phyloP scores from a whole-genome alignment of 768 basidiomycete genomes.

The Tulasnella sp. region DNA sequence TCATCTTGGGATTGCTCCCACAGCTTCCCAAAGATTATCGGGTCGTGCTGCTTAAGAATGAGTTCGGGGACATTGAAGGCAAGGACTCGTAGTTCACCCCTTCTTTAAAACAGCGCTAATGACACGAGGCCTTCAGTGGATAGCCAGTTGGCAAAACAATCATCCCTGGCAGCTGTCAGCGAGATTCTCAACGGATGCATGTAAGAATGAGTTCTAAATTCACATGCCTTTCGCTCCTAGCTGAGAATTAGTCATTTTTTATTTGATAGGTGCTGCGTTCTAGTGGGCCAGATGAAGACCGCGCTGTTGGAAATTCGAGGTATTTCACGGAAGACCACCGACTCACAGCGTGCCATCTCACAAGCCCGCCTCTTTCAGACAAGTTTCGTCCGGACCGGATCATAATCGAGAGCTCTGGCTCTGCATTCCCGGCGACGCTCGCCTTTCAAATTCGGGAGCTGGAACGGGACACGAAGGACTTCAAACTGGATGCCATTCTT shows the following conservation, averaged over 20 bases:
- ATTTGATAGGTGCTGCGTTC: slow-evolving; percentile 84
- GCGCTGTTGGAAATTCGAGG: slow-evolving; percentile 82
- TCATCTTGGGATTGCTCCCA: slow-evolving; percentile 74
- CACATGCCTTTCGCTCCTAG: neutral
- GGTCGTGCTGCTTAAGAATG: slow-evolving; percentile 88
- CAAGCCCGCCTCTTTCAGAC: slow-evolving; percentile 34
- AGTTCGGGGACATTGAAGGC: slow-evolving; percentile 93
- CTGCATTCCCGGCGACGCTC: slow-evolving; percentile 89
- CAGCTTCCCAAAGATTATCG: slow-evolving; percentile 77
- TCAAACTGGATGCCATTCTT: slow-evolving; percentile 80
- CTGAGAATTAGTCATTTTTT: neutral
- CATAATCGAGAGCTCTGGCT: slow-evolving; percentile 92
- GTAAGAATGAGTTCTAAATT: slow-evolving; percentile 34
- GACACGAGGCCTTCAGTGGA: slow-evolving; percentile 47
- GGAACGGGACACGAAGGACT: slow-evolving; percentile 63
- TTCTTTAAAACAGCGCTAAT: too few species aligned
- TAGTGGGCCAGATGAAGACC: slow-evolving; percentile 89
- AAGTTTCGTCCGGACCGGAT: slow-evolving; percentile 81
- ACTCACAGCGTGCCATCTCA: neutral
- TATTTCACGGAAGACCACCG: slow-evolving; percentile 27
- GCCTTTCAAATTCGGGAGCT: slow-evolving; percentile 90
- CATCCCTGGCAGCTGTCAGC: slow-evolving; percentile 72
- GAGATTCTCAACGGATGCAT: slow-evolving; percentile 96
- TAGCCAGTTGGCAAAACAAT: slow-evolving; percentile 78
- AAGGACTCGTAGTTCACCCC: too few species aligned